phyloP scores from a whole-genome alignment of 495 filamentous ascomycete genomes.

The Penicillium herquei region DNA sequence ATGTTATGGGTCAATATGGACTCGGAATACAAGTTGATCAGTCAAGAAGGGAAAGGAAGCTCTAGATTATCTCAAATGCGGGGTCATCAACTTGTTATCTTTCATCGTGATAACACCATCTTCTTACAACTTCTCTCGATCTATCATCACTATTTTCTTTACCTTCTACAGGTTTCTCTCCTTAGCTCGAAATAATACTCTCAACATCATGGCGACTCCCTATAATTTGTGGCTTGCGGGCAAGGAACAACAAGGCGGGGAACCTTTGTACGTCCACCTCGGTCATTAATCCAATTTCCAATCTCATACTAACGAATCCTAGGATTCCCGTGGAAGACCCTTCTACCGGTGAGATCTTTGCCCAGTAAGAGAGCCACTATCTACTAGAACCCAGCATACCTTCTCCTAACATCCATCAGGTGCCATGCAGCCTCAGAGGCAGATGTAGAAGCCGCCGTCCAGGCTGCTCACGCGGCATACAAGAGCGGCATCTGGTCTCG shows the following conservation, averaged over 20 bases:
- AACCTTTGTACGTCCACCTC: not conserved
- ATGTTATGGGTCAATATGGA: no score
- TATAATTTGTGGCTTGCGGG: constrained; percentile 5
- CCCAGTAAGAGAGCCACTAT: constrained; percentile 8
- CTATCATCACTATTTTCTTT: no score
- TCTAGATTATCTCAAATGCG: no score
- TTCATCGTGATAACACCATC: no score
- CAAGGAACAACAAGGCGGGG: not conserved
- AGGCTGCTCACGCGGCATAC: constrained; percentile 48
- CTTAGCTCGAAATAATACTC: not conserved
- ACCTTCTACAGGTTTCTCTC: no score
- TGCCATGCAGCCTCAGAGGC: constrained; percentile 46
- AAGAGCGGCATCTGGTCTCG: constrained; percentile 57
- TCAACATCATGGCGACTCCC: not conserved
- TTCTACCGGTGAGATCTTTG: constrained; percentile 21
- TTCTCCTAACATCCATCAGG: constrained; percentile 5
- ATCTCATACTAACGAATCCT: not conserved
- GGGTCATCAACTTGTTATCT: no score
- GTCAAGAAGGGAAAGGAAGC: no score
- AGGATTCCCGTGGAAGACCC: constrained; percentile 26
- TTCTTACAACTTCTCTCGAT: no score
- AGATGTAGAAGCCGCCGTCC: constrained; percentile 47
- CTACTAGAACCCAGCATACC: not conserved
- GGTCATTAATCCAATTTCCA: not conserved
- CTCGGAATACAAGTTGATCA: no score